Base-by-base conservation (phyloP, 805 yeast species). In the Candida incommunis region DNA sequence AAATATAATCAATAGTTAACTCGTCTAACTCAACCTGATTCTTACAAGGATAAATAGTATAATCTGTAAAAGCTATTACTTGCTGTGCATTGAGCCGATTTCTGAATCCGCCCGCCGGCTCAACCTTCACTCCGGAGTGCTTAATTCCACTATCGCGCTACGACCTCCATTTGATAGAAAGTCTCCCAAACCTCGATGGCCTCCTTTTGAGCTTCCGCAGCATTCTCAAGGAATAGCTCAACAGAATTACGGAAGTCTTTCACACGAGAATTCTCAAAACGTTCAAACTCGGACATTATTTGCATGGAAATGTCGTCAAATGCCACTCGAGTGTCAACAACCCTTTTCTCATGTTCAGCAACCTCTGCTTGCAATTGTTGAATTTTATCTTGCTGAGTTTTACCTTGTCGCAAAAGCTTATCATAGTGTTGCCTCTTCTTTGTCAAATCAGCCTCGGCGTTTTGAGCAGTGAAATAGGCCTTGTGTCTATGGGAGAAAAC, bases 201-300 rank as follows among this genome's bases (percentile, higher is more conserved):
- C 60, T 87, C 96, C 64, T 92, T 92, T 63, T 92, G 98, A 25
- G 87, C 72, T 63, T 92, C 98, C 45, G 88, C 82, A 22, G 92
- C 75, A 44, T 92, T 77, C 61, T 92, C 97, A 58, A 94, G 73
- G 55, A 79, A 88, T 11, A 90, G 80, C 62, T 92, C 98, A 44
- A 90, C 83, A 50, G 87, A 75, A 55, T 83, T 83, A 58, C 95
- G 75, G 63, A 90, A 86, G 54, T 88, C 97, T 31, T 74, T 77
- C 27, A 85, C 72, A 54, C 80, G 82, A 46, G 82, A 90, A 40
- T 68, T 66, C 57, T 86, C 95, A 58, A 88, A 85, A 15, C 61
- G 57, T 16, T 67, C 71, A 23, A 90, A 63, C 54, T 92, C 95
- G 35, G 61, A 59, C 57, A 76, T 81, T 45, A 90, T 83, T 3